Evolutionary conservation across 345 rosid genomes (phyloP), one percentile per base, ranked within the genome.

Genomic region (Camelina sativa): DNA sequence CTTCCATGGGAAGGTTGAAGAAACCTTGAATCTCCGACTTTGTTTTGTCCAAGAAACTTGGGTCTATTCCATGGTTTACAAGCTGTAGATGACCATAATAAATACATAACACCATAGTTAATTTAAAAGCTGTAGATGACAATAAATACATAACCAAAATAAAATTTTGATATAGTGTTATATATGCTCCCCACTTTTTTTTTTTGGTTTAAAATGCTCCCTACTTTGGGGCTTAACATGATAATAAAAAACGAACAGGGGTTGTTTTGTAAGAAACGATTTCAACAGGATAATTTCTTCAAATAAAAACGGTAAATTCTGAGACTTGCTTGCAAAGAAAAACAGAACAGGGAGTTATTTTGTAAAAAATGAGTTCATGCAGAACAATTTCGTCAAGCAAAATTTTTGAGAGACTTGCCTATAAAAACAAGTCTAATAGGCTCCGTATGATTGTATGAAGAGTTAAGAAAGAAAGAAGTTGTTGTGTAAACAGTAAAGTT

Each of bases 11-110:
- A 56, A 82, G 79, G 46, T 60, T 65, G 62, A 76, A 76, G 48
- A 79, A 76, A 40, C 50, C 74, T 54, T 70, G 67, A 58, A 66
- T 40, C 68, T 73, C 81, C 0, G 48, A 9, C 79, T 82, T 73
- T 17, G 71, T 32, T 20, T 73, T 73, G 11, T 82, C 68, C 61
- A 76, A 38, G 16, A 79, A 69, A 38, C n/a, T n/a, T n/a, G n/a
- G n/a, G n/a, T n/a, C n/a, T n/a, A n/a, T n/a, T n/a, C n/a, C 85
- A 72, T 79, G 82, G 72, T 79, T 82, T 10, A 79, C 65, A 20
- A 82, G 46, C 81, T 79, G 22, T 20, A 20, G 22, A 20, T 20
- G 22, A 20, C 22, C 22, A 20, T 20, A 20, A 20, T 20, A 20
- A 20, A 20, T 20, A 20, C 22, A 20, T 20, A 20, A 20, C 1